Conservation (phyloP, 345 rosid genomes). For the Eucalyptus marginata region DNA sequence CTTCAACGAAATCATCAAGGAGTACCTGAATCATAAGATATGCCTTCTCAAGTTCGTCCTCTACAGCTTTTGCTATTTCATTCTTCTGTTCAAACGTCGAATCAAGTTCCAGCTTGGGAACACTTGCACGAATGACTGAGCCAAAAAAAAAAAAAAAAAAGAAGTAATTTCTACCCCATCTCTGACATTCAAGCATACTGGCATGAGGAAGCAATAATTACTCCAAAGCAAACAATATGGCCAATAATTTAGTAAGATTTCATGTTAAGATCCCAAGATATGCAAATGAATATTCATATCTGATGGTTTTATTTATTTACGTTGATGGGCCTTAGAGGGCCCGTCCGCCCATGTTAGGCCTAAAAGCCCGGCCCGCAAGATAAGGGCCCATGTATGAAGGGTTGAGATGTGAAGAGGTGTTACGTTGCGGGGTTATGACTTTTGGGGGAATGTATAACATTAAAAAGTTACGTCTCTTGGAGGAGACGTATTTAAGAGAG, state of each 20-base stretch:
- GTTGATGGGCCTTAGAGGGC: no score
- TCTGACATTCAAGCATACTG: neutral
- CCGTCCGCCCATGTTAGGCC: no score
- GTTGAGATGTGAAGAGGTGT: no score
- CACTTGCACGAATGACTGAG: constrained; percentile 49
- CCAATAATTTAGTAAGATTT: neutral
- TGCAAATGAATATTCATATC: neutral
- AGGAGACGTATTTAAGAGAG: no score
- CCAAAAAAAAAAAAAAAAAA: neutral
- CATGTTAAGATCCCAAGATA: neutral
- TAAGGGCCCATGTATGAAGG: no score
- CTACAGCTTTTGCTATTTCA: constrained; percentile 49
- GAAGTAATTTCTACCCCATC: neutral
- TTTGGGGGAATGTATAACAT: no score
- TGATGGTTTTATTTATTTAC: no score
- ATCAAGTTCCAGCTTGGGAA: constrained; percentile 47
- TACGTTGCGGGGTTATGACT: no score
- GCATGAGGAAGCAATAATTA: neutral
- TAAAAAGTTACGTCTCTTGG: no score
- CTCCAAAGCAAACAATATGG: neutral
- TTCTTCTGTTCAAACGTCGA: constrained; percentile 51
- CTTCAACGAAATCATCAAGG: neutral
- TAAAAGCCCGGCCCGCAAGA: no score
- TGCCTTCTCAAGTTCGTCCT: constrained; percentile 52
- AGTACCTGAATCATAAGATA: neutral